phyloP scores from a whole-genome alignment of 2,329 filamentous ascomycete species.

The Calonectria ilicicola region DNA sequence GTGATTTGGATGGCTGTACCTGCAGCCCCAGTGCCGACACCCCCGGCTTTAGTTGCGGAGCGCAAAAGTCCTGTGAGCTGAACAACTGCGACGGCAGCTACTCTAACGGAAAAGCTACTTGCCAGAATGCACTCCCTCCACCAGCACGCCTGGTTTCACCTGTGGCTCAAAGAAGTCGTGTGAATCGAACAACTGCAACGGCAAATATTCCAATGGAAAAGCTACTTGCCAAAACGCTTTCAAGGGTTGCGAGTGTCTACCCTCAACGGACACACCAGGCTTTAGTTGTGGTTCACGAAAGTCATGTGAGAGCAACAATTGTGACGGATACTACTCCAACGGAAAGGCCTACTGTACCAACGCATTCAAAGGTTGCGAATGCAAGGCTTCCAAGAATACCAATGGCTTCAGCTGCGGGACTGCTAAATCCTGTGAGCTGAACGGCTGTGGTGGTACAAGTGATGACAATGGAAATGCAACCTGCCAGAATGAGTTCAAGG shows the following conservation, averaged over 20 bases:
- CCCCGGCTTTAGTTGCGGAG: neutral
- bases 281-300: slow-evolving; percentile 1
- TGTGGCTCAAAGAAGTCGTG: slow-evolving; percentile 6
- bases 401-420: neutral
- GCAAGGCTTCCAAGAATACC: neutral
- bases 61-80: slow-evolving; percentile 1
- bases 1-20: neutral
- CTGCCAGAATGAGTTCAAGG: neutral
- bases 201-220: neutral
- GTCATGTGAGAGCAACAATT: slow-evolving; percentile 6
- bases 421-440: neutral
- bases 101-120: neutral
- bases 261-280: neutral
- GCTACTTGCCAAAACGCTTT: neutral
- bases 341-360: neutral
- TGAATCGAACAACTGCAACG: slow-evolving; percentile 3
- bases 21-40: neutral
- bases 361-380: neutral
- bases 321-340: neutral
- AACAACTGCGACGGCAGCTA: slow-evolving; percentile 2
- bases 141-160: neutral
- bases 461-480: neutral
- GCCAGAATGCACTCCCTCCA: neutral
- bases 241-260: neutral
- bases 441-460: neutral